Conservation (phyloP, 805 yeast species). For the Zygoascus tannicola region DNA sequence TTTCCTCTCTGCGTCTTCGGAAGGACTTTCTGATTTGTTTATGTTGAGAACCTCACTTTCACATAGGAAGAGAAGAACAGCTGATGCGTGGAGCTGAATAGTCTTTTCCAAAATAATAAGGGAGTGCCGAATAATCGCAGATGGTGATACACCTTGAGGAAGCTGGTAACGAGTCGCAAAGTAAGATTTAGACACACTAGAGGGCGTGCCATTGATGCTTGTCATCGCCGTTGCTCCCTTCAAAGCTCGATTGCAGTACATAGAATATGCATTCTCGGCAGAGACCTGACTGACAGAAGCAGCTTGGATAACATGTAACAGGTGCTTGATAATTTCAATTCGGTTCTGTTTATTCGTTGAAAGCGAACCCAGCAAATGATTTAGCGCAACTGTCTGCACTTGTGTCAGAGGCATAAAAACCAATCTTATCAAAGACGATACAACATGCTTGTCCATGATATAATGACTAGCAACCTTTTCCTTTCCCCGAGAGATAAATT, state of each 20-base stretch:
- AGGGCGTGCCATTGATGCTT: slow-evolving; percentile 17
- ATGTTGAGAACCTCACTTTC: slow-evolving; percentile 53
- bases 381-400: slow-evolving; percentile 49
- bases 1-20: slow-evolving; percentile 23
- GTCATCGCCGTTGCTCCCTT: neutral
- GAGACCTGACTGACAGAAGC: slow-evolving; percentile 55
- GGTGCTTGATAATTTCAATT: slow-evolving; percentile 57
- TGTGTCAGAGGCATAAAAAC: slow-evolving; percentile 63
- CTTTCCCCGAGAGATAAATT: neutral
- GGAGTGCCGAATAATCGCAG: slow-evolving; percentile 65
- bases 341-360: slow-evolving; percentile 74
- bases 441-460: slow-evolving; percentile 64
- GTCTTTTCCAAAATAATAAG: slow-evolving; percentile 66
- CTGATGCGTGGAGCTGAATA: slow-evolving; percentile 54
- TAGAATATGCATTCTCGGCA: slow-evolving; percentile 52
- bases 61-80: slow-evolving; percentile 65
- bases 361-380: slow-evolving; percentile 54
- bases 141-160: slow-evolving; percentile 47
- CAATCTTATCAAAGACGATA: slow-evolving; percentile 60
- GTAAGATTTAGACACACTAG: slow-evolving; percentile 2
- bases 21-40: slow-evolving; percentile 27
- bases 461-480: slow-evolving; percentile 39
- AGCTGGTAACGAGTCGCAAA: slow-evolving; percentile 3
- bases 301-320: slow-evolving; percentile 64
- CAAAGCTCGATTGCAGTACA: slow-evolving; percentile 43